Conservation (phyloP, 163 green algal species). For the Picocystis sp. region DNA sequence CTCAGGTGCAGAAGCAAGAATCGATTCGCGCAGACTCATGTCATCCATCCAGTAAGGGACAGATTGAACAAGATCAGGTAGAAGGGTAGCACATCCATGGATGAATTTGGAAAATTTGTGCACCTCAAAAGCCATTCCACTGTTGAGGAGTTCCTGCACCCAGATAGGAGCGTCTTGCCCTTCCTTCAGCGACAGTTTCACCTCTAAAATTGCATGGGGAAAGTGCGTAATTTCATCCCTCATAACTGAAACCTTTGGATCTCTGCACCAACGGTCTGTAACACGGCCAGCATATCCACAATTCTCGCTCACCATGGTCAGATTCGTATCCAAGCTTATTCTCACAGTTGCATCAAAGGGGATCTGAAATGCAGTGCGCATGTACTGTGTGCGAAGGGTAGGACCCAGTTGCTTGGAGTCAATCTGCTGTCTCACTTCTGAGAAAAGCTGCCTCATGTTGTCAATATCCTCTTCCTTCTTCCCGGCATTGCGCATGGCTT, state of each 20-base stretch:
- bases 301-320: conserved; percentile 88
- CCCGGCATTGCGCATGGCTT: conserved; percentile 11
- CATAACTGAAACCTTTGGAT: conserved; percentile 10
- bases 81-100: conserved; percentile 61
- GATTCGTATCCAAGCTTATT: conserved; percentile 66
- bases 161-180: conserved; percentile 48
- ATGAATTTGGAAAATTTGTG: conserved; percentile 95
- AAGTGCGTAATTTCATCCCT: conserved; percentile 77
- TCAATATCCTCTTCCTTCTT: conserved; percentile 25
- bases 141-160: conserved; percentile 38
- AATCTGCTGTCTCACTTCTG: conserved; percentile 44
- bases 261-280: conserved; percentile 47
- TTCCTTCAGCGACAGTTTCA: conserved; percentile 68
- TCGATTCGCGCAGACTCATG: conserved; percentile 45
- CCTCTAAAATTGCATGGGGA: conserved; percentile 70
- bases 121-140: conserved; percentile 45
- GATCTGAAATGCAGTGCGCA: conserved; percentile 66
- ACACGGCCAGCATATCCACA: conserved; percentile 46
- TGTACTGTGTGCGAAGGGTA: conserved; percentile 81
- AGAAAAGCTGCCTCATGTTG: conserved; percentile 20
- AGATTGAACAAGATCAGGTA: conserved; percentile 46
- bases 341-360: not conserved
- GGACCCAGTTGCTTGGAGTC: conserved; percentile 80
- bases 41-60: conserved; percentile 91
- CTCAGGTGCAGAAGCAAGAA: conserved; percentile 40